Conservation (phyloP, 1,284 basidiomycete genomes). For the Cutaneotrichosporon sp. region DNA sequence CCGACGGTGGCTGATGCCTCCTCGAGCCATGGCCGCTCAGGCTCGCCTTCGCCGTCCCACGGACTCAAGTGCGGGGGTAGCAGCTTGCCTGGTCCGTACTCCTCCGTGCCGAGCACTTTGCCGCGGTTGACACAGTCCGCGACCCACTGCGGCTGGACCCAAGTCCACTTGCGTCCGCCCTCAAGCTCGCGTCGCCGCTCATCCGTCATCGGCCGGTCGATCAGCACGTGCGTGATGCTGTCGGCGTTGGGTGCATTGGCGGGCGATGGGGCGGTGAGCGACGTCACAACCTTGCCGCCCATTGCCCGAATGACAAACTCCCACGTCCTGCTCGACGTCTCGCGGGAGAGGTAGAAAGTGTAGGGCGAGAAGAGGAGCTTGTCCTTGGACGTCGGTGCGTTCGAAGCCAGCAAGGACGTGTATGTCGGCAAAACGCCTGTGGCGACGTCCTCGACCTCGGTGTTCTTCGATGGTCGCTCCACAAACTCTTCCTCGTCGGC, state of each 20-base stretch:
- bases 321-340: conserved; percentile 85
- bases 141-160: conserved; percentile 97
- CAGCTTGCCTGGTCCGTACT: conserved; percentile 78
- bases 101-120: conserved; percentile 76
- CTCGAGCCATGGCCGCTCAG: conserved; percentile 56
- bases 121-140: conserved; percentile 91
- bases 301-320: conserved; percentile 92
- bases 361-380: conserved; percentile 72
- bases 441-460: conserved; percentile 49
- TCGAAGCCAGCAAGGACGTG: conserved; percentile 57
- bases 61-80: conserved; percentile 95
- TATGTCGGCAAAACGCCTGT: conserved; percentile 67
- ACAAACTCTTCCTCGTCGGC: conserved; percentile 49
- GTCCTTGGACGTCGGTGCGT: conserved; percentile 53
- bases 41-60: conserved; percentile 72
- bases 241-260: conserved; percentile 53
- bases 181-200: conserved; percentile 59
- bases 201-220: conserved; percentile 72
- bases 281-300: conserved; percentile 77
- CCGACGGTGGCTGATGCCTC: conserved; percentile 49
- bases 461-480: conserved; percentile 57
- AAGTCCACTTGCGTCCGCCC: conserved; percentile 66
- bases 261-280: conserved; percentile 69
- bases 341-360: conserved; percentile 91
- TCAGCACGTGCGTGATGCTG: conserved; percentile 90